phyloP scores from a whole-genome alignment of 163 green algal species.

The Chlorella variabilis region DNA sequence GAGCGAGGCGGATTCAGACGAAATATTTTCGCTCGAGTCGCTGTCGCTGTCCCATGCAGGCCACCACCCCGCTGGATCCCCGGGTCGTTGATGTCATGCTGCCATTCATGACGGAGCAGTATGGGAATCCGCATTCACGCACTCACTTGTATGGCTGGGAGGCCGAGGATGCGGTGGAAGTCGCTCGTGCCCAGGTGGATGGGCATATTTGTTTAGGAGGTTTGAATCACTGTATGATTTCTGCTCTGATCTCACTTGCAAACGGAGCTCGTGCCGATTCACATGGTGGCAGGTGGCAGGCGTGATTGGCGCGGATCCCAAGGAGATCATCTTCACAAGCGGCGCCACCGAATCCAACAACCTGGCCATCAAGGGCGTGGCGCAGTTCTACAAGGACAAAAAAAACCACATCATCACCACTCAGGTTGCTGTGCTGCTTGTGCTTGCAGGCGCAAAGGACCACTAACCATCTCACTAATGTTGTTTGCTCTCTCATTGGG shows the following conservation, averaged over 20 bases:
- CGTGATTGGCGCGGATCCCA: conserved; percentile 91
- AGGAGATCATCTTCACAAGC: conserved; percentile 99
- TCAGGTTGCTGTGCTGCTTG: conserved; percentile 53
- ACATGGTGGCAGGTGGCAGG: conserved; percentile 75
- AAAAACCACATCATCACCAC: conserved; percentile 98
- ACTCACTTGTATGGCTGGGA: conserved; percentile 99
- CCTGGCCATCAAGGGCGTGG: conserved; percentile 96
- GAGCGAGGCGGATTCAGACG: too few relatives aligned
- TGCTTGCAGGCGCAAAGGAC: too few relatives aligned
- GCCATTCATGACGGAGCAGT: conserved; percentile 95
- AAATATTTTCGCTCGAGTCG: too few relatives aligned
- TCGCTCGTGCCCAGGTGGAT: conserved; percentile 78
- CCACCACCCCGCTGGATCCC: conserved; percentile 96
- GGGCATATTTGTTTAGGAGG: too few relatives aligned
- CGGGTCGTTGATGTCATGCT: conserved; percentile 97
- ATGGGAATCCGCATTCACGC: conserved; percentile 98
- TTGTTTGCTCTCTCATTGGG: too few relatives aligned
- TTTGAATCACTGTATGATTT: too few relatives aligned
- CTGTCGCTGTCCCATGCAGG: conserved; percentile 49
- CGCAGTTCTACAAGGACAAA: conserved; percentile 93
- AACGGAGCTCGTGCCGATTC: too few relatives aligned
- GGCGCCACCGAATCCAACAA: conserved; percentile 99
- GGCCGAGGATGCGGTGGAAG: conserved; percentile 94
- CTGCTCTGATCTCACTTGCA: too few relatives aligned
- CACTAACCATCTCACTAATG: too few relatives aligned